Conservation (phyloP, 2,329 filamentous ascomycete species). For the Xylaria digitata region DNA sequence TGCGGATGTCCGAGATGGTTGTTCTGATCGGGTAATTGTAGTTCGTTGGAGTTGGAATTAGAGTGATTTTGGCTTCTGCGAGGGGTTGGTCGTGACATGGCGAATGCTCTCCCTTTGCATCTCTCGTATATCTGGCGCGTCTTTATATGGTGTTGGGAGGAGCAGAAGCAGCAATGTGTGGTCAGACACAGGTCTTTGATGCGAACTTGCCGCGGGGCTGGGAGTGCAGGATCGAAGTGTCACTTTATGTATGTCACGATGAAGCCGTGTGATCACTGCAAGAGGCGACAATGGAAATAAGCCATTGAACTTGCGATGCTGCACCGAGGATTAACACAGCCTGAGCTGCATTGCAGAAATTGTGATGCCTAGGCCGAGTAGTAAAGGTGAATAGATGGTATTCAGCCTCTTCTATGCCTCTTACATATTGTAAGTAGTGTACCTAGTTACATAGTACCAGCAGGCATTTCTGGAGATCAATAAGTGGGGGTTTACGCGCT, state of each 20-base stretch:
- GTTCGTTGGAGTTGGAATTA: slow-evolving; percentile 16
- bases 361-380: too few relatives aligned
- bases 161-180: too few relatives aligned
- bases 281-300: not conserved
- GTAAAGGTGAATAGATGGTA: too few relatives aligned
- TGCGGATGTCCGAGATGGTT: slow-evolving; percentile 18
- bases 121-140: not conserved
- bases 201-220: not conserved
- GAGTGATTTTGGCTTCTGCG: slow-evolving; percentile 49
- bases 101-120: slow-evolving; percentile 3
- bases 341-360: too few relatives aligned
- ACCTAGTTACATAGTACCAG: too few relatives aligned
- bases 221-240: too few relatives aligned
- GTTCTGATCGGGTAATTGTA: slow-evolving; percentile 25
- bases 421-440: too few relatives aligned
- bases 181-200: too few relatives aligned
- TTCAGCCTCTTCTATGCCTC: too few relatives aligned
- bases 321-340: not conserved
- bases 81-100: slow-evolving; percentile 53
- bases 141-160: not conserved
- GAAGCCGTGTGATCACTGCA: not conserved
- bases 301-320: not conserved
- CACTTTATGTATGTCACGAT: not conserved
- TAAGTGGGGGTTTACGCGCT: too few relatives aligned
- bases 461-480: too few relatives aligned